Evolutionary conservation across 202 grass and related monocot genomes (phyloP), one percentile per base, ranked within the genome.

Genomic region (Eragrostis tef): DNA sequence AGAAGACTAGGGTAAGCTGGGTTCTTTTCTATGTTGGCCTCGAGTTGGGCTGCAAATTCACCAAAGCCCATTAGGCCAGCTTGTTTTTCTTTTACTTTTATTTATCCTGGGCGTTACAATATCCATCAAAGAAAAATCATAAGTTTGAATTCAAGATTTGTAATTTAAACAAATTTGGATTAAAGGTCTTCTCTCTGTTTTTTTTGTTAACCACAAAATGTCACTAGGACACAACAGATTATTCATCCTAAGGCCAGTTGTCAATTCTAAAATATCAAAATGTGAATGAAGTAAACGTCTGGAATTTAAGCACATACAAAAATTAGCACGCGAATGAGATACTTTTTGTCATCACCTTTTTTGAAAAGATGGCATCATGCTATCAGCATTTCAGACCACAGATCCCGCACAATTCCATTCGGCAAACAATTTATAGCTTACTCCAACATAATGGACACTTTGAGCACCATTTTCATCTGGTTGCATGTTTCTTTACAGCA

Each of bases 241-340:
- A 5, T 11, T 6, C n/a, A 5, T 1, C 10, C 13, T 64, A 65
- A 74, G 70, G 13, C 12, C 5, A 82, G 51, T n/a, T 26, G 26
- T 17, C 13, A 78, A 39, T 51, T 64, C 15, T 49, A 0, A 1
- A 46, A 52, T 11, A 69, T 16, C 11, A 52, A 50, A 70, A 42
- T 9, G 47, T 64, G 19, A 45, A 65, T 47, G 17, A 36, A 75
- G 25, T 29, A 26, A 71, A 59, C 39, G 48, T n/a, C 29, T 25
- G 42, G 25, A 78, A 62, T 64, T 36, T 10, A 75, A 60, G 48
- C 29, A 56, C n/a, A 75, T 20, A 15, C 7, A 79, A 52, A 79
- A 79, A 73, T 27, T 20, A 69, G n/a, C 20, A 78, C 24, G 13
- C 77, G 7, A 17, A 74, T 11, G 10, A 16, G 45, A 45, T 57